Conservation (phyloP, 345 rosid species). For the Alliaria petiolata region DNA sequence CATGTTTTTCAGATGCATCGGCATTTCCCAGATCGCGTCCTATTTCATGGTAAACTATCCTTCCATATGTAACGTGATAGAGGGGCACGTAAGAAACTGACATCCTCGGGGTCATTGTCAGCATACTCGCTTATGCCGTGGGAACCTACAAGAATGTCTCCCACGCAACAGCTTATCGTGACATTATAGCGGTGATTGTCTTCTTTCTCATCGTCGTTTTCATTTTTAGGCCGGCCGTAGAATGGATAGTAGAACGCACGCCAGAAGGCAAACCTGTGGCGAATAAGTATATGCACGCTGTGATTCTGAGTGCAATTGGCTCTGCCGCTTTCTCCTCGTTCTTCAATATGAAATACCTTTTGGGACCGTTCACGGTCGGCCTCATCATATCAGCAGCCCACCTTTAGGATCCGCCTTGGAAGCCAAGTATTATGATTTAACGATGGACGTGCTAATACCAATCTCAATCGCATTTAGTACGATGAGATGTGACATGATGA, state of each 20-base stretch:
- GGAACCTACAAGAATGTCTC: constrained; percentile 21
- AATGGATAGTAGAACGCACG: constrained; percentile 25
- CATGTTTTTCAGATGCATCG: not conserved
- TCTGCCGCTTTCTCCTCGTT: not conserved
- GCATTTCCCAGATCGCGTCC: not conserved
- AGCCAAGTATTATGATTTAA: constrained; percentile 11
- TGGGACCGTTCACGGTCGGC: constrained; percentile 37
- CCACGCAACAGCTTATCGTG: constrained; percentile 4
- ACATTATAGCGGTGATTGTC: not conserved
- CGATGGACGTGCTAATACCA: not conserved
- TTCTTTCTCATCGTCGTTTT: constrained; percentile 4
- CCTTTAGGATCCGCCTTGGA: constrained; percentile 35
- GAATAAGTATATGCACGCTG: constrained; percentile 10
- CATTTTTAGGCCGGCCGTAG: constrained; percentile 12
- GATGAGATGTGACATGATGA: constrained; percentile 19
- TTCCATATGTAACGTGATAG: not conserved
- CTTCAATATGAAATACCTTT: constrained; percentile 3
- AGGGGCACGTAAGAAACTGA: not conserved
- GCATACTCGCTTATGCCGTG: not conserved
- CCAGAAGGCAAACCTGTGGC: constrained; percentile 34
- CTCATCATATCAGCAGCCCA: constrained; percentile 38
- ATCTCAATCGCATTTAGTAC: constrained; percentile 2
- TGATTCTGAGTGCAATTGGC: constrained; percentile 3
- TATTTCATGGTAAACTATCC: constrained; percentile 4
- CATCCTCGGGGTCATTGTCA: not conserved